Conservation (phyloP, 1,284 basidiomycete genomes). For the Malassezia yamatoensis region DNA sequence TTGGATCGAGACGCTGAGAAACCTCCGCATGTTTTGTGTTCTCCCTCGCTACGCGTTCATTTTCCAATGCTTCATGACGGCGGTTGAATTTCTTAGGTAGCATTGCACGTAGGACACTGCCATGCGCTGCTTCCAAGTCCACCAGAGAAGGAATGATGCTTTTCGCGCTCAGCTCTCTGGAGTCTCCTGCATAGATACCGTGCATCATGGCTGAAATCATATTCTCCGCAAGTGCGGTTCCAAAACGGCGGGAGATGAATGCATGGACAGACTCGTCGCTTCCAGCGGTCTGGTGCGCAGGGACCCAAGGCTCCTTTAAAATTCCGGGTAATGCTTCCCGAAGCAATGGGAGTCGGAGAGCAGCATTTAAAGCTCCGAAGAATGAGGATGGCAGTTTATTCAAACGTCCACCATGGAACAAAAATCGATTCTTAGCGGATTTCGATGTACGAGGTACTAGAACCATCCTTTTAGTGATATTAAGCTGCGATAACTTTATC, state of each 20-base stretch:
- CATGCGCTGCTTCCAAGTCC: constrained; percentile 61
- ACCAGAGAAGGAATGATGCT: constrained; percentile 67
- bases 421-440: constrained; percentile 64
- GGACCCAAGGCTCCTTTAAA: constrained; percentile 56
- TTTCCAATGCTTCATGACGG: background rate
- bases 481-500: constrained; percentile 64
- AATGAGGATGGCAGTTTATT: constrained; percentile 53
- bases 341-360: constrained; percentile 33
- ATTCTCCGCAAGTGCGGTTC: constrained; percentile 60
- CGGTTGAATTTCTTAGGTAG: constrained; percentile 39
- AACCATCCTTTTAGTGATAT: constrained; percentile 56
- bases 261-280: constrained; percentile 71
- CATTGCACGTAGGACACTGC: constrained; percentile 62
- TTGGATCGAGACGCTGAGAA: constrained; percentile 50
- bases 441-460: constrained; percentile 59
- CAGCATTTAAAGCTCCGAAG: constrained; percentile 43
- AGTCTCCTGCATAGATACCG: constrained; percentile 83
- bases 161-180: constrained; percentile 62
- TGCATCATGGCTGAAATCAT: constrained; percentile 78
- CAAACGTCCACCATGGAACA: constrained; percentile 58
- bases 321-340: constrained; percentile 22
- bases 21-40: constrained; percentile 20
- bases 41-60: constrained; percentile 15
- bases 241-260: constrained; percentile 69
- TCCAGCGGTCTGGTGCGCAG: constrained; percentile 39